Evolutionary conservation across 2,329 filamentous ascomycete genomes (phyloP).

Genomic region (Aspergillus hortae): DNA sequence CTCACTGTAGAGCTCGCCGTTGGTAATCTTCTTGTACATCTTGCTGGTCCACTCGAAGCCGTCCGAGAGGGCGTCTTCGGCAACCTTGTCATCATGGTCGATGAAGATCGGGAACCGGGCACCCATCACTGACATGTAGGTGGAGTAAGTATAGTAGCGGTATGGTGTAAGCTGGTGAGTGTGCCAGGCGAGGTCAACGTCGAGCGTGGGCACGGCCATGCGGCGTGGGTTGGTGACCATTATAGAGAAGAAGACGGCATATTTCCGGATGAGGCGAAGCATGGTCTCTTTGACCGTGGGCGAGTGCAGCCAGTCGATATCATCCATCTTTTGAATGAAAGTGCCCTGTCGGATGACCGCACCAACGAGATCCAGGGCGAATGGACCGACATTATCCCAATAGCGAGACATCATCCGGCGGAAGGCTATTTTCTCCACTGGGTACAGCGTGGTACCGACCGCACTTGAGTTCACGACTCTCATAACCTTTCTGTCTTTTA

Average conservation of each 20-base stretch:
- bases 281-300: conserved; percentile 63
- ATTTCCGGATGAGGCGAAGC: conserved; percentile 58
- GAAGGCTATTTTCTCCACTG: conserved; percentile 28
- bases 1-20: conserved; percentile 55
- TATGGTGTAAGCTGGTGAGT: conserved; percentile 69
- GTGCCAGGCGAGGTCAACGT: conserved; percentile 50
- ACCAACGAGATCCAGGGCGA: conserved; percentile 40
- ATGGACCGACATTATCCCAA: conserved; percentile 40
- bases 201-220: conserved; percentile 35
- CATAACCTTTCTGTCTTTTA: conserved; percentile 40
- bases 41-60: conserved; percentile 72
- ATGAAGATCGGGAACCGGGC: conserved; percentile 53
- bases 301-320: conserved; percentile 74
- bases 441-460: conserved; percentile 5
- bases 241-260: conserved; percentile 44
- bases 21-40: conserved; percentile 62
- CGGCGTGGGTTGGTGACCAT: conserved; percentile 32
- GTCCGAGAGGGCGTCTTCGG: conserved; percentile 60
- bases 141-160: conserved; percentile 60
- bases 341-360: conserved; percentile 43
- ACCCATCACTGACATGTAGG: conserved; percentile 30
- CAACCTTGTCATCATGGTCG: conserved; percentile 81
- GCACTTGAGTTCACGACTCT: conserved; percentile 36
- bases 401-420: conserved; percentile 43
- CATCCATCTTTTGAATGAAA: conserved; percentile 61